A percentile compares a stretch with the other conserved stretches of the same genome.
These are phyloP conservation scores for Zygoascus biomembranicola DNA, from an alignment of 805 yeast genomes.

Conservation along the genomic window DNA sequence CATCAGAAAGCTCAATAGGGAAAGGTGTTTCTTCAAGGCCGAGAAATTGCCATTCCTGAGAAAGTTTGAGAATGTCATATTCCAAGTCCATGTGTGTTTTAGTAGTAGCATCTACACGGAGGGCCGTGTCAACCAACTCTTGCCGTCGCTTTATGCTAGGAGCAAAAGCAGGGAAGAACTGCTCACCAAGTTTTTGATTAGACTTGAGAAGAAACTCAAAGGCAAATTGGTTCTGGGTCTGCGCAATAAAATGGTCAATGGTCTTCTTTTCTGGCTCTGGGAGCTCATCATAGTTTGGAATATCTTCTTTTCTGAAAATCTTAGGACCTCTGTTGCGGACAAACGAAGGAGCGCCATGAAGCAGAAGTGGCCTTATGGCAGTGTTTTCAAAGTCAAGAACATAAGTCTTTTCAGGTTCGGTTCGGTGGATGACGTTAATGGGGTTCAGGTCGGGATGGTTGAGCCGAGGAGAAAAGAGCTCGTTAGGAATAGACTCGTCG, in stretches of 20 bases:
- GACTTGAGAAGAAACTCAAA: conserved; percentile 77
- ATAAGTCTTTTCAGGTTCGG: conserved; percentile 32
- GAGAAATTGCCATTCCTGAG: conserved; percentile 24
- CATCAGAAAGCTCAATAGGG: conserved; percentile 56
- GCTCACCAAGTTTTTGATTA: conserved; percentile 33
- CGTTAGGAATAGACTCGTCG: conserved; percentile 6
- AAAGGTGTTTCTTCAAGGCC: conserved; percentile 26
- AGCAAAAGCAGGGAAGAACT: conserved; percentile 66
- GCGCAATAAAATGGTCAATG: conserved; percentile 75
- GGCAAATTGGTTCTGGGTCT: conserved; percentile 83
- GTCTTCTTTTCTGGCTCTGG: conserved; percentile 69
- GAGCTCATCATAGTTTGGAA: conserved; percentile 59
- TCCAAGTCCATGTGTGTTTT: conserved; percentile 24
- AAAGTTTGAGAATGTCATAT: conserved; percentile 23
- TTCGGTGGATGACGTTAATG: conserved; percentile 61
- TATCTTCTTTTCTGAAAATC: conserved; percentile 67
- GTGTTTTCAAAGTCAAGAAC: conserved; percentile 81
- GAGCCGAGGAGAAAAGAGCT: conserved; percentile 64
- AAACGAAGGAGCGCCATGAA: conserved; percentile 73
- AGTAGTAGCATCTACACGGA: conserved; percentile 17
- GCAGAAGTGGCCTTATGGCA: conserved; percentile 70
- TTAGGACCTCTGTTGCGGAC: conserved; percentile 85
- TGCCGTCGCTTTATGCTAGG: conserved; percentile 57
- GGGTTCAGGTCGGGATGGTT: conserved; percentile 85
- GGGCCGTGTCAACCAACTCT: conserved; percentile 27